These are phyloP conservation scores for Teunomyces gatunensis DNA, from an alignment of 805 yeast genomes.

Conservation along the genomic window DNA sequence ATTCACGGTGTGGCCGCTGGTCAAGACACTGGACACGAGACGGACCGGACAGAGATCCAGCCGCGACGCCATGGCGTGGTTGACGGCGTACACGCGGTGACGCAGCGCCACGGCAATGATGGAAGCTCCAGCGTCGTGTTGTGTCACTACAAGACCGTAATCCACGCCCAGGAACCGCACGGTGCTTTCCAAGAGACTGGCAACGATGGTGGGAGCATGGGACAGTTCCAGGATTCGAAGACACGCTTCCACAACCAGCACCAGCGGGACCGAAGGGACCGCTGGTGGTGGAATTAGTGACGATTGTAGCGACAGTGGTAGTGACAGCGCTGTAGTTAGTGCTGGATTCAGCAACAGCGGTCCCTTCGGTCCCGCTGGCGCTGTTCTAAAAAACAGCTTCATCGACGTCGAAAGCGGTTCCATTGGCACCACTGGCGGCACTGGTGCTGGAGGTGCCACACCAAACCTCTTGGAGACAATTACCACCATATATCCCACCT, in stretches of 20 bases:
- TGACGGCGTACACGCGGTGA: constrained; percentile 20
- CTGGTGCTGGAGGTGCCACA: too few species aligned
- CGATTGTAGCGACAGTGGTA: neutral
- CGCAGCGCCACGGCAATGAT: constrained; percentile 28
- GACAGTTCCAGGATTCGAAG: constrained; percentile 49
- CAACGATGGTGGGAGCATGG: constrained; percentile 33
- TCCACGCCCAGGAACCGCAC: constrained; percentile 34
- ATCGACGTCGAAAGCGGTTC: neutral
- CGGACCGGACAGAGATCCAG: constrained; percentile 44
- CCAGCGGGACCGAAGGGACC: neutral
- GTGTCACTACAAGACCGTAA: constrained; percentile 30
- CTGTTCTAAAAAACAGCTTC: too few species aligned
- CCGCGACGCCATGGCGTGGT: constrained; percentile 37
- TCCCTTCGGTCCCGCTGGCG: too few species aligned
- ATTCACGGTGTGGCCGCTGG: constrained; percentile 34
- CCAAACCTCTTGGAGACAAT: constrained; percentile 27
- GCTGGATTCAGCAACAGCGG: too few species aligned
- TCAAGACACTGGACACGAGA: constrained; percentile 37
- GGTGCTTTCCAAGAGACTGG: constrained; percentile 38
- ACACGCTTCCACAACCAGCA: constrained; percentile 35
- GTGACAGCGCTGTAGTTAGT: too few species aligned
- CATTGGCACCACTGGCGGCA: neutral
- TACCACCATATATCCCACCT: constrained; percentile 12
- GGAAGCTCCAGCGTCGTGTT: constrained; percentile 19
- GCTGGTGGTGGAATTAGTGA: neutral